Evolutionary conservation across 805 yeast species (phyloP), one percentile per base, ranked within the genome.

Genomic region (Clavispora vitiphila): DNA sequence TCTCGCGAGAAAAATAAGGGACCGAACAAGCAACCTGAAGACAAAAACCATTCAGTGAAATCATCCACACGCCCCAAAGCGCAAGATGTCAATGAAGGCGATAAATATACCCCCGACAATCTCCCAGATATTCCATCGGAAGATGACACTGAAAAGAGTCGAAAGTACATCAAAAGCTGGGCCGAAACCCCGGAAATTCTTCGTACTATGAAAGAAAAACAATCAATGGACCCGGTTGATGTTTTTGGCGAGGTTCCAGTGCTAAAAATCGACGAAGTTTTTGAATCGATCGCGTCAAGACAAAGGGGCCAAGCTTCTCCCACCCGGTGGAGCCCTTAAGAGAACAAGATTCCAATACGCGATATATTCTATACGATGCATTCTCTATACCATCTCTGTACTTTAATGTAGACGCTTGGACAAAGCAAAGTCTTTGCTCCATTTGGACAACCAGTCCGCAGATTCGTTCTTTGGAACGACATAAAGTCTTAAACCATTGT

Each of bases 241-340:
- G 75, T 87, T 1, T 86, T 88, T 64, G 96, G 95, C 0, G 82
- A 85, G 6, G 75, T 84, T 24, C 83, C 85, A 0, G 80, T 80
- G 2, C 64, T 85, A 43, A 76, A 80, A 39, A 78, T 83, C 65
- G 86, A 80, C 40, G 87, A 81, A 47, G 77, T 85, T 3, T 86
- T 85, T 55, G 74, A 70, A 29, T 56, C 78, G 3, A 65, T 72
- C 39, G 59, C 73, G 3, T 67, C 79, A n/a, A 70, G 75, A 48
- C 63, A 71, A 41, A 69, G 83, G 47, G 74, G 80, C 2, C 69
- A 79, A 35, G 76, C 78, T 14, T 74, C 85, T 1, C 76, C 80
- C 67, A 4, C 62, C 67, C 24, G 80, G 74, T 10, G 39, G 30
- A 20, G 25, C 25, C 34, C 22, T 11, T 32, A 10, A 27, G 8